A percentile compares a stretch with the other conserved stretches of the same genome.
These are phyloP conservation scores for Kokia cookei DNA, from an alignment of 441 rosid species.

Conservation along the genomic window DNA sequence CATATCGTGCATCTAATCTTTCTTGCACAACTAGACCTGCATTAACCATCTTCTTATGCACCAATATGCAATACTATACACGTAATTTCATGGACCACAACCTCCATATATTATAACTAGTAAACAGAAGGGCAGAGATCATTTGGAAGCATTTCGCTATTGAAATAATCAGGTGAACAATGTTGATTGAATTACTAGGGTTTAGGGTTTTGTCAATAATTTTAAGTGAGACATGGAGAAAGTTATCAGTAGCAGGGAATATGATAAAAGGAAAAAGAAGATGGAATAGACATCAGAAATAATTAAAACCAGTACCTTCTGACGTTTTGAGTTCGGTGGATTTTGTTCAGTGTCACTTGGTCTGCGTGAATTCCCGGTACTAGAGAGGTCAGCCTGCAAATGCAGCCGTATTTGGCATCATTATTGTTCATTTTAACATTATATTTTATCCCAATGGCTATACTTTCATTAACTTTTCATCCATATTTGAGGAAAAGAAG, in stretches of 20 bases:
- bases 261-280: background rate
- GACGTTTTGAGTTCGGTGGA: slow-evolving; percentile 53
- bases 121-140: no score
- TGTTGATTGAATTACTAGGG: no score
- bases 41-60: background rate
- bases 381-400: slow-evolving; percentile 45
- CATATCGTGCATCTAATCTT: background rate
- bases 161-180: no score
- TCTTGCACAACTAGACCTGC: background rate
- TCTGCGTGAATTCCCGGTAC: slow-evolving; percentile 28
- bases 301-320: slow-evolving; percentile 32
- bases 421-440: background rate
- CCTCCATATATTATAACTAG: background rate
- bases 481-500: background rate
- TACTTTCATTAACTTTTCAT: background rate
- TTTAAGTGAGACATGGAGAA: background rate
- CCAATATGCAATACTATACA: background rate
- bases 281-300: background rate
- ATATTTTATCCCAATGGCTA: background rate
- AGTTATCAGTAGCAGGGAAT: background rate
- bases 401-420: background rate
- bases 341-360: slow-evolving; percentile 29
- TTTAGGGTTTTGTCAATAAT: background rate
- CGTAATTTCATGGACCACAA: background rate
- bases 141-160: no score